Evolutionary conservation across 2,329 filamentous ascomycete genomes (phyloP).

Genomic region (Trichothecium sympodiale): DNA sequence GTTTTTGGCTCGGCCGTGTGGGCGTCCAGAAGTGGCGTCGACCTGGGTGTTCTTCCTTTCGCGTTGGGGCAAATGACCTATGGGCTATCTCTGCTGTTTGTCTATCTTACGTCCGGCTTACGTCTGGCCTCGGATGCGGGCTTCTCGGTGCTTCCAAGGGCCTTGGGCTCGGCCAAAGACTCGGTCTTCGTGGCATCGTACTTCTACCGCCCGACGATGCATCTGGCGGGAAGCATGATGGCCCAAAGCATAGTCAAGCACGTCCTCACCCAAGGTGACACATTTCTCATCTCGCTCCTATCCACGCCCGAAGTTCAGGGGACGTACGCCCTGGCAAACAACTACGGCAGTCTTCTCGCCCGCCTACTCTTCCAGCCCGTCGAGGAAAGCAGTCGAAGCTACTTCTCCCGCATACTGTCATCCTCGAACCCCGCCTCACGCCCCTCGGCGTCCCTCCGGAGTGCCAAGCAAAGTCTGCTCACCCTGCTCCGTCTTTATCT

Average conservation of each 20-base stretch:
- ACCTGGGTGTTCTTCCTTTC: constrained; percentile 75
- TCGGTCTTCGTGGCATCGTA: constrained; percentile 40
- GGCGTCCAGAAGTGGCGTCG: constrained; percentile 36
- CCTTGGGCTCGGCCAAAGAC: constrained; percentile 6
- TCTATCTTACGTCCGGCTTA: constrained; percentile 57
- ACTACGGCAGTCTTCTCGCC: constrained; percentile 84
- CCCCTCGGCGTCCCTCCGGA: constrained; percentile 16
- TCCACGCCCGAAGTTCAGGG: constrained; percentile 75
- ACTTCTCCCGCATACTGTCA: constrained; percentile 72
- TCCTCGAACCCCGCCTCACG: constrained; percentile 12
- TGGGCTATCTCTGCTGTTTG: constrained; percentile 52
- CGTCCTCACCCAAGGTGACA: constrained; percentile 87
- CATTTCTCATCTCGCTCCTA: constrained; percentile 71
- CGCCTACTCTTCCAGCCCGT: constrained; percentile 88
- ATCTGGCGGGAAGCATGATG: constrained; percentile 71
- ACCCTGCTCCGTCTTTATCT: constrained; percentile 62
- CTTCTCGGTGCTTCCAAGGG: constrained; percentile 57
- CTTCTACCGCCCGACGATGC: constrained; percentile 61
- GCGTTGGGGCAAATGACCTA: constrained; percentile 78
- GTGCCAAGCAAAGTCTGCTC: constrained; percentile 41
- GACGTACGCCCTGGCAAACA: constrained; percentile 84
- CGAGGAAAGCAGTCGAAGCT: constrained; percentile 82
- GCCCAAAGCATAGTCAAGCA: constrained; percentile 87
- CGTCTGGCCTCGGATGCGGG: constrained; percentile 41
- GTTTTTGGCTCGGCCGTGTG: constrained; percentile 63